These are phyloP conservation scores for Umbelopsis sp. DNA, from an alignment of 192 early-diverging fungal species.

Conservation along the genomic window DNA sequence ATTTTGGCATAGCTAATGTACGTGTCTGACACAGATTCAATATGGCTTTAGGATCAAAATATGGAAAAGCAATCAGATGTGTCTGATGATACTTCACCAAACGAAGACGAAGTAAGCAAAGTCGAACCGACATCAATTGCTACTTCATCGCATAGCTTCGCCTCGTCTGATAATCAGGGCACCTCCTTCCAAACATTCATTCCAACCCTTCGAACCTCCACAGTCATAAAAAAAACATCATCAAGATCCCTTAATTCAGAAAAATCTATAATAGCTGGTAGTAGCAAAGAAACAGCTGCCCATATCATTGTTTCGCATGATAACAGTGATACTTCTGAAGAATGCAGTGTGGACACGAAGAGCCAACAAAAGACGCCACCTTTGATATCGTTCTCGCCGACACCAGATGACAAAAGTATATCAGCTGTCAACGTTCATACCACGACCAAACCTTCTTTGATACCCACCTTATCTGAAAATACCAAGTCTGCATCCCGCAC, in stretches of 20 bases:
- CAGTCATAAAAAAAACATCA: not conserved
- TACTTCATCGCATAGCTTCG: not conserved
- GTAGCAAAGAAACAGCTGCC: too few relatives aligned
- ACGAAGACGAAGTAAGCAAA: not conserved
- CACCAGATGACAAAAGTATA: not conserved
- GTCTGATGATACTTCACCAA: not conserved
- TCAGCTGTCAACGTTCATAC: not conserved
- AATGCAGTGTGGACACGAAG: too few relatives aligned
- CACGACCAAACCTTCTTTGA: not conserved
- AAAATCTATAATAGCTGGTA: not conserved
- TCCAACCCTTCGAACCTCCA: not conserved
- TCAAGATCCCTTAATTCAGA: not conserved
- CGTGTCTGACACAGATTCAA: not conserved
- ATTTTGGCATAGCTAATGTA: too few relatives aligned
- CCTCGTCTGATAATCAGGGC: not conserved
- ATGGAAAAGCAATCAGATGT: conserved; percentile 1
- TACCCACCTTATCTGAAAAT: not conserved
- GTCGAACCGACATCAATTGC: not conserved
- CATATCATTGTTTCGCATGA: too few relatives aligned
- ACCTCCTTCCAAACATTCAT: not conserved
- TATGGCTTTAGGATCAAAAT: not conserved
- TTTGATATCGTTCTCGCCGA: not conserved
- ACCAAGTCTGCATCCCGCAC: not conserved
- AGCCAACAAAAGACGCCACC: not conserved
- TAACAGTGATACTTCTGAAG: too few relatives aligned